Evolutionary conservation across 352 stramenopile species (phyloP), one percentile per base, ranked within the genome.

Genomic region (Globisporangium viniferum): DNA sequence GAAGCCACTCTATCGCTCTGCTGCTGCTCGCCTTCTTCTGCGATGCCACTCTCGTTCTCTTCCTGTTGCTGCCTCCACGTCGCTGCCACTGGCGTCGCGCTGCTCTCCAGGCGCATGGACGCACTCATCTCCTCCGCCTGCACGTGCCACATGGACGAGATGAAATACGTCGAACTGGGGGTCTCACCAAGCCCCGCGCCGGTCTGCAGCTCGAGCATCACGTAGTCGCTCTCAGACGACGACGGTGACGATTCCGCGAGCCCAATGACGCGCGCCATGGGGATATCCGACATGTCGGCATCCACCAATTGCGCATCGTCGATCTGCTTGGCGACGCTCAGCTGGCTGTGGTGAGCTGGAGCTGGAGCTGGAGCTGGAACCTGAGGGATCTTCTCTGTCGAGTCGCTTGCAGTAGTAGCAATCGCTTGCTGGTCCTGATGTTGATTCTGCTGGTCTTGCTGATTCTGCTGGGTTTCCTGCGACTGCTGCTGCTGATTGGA

Each of bases 201-300:
- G 24, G 86, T 82, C 67, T 92, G 82, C 24, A 92, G 77, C 68
- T 94, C 84, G 48, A 94, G 79, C 84, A 92, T 90, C 54, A 93
- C 86, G 67, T 93, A 93, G 67, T 92, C 86, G 57, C 79, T 90
- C 58, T 79, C 79, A 64, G 89, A 89, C 6, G 67, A 27, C 15
- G 60, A 66, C 10, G 53, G 35, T 0, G 66, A 66, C 1, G 73
- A 66, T 2, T 74, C 67, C 6, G 67, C 48, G 9, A 74, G 36
- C 22, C 75, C 78, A 9, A 94, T 80, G 12, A 94, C 69, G 4
- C 74, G 79, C 15, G 84, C 84, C 41, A 92, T 39, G 0, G 84
- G 86, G 31, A 94, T 90, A 14, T 73, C 72, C 4, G 57, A 67
- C 29, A 39, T 5, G 39, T 77, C 70, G 24, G 75, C 59, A 35